Evolutionary conservation across 176 grass and related monocot genomes (phyloP), one percentile per base, ranked within the genome.

Genomic region (Avena eriantha): DNA sequence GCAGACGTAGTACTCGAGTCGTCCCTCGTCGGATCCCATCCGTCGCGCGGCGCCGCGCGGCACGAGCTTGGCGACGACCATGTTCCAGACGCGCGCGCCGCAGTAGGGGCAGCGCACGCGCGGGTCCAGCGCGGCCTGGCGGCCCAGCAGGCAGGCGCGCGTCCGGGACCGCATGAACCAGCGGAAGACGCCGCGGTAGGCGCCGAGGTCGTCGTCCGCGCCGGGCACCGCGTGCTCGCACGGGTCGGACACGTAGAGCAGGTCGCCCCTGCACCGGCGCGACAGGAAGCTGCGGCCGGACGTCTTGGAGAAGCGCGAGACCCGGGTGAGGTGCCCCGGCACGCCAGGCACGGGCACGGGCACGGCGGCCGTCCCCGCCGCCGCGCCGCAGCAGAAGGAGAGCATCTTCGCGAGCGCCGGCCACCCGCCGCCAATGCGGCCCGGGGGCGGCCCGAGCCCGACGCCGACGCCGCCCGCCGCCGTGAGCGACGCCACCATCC

Each of bases 271-370:
- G 88, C 93, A 98, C 5, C 92, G 82, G 31, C 92, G 86, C 57
- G 82, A 18, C 67, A 95, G 92, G 89, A 98, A 98, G 90, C 90
- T 92, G 45, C 89, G 82, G 0, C 96, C 96, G 13, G 93, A 94
- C 4, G 96, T 95, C 88, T 95, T 98, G 45, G 93, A 98, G 90
- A 98, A 98, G 23, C 93, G 92, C 7, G 93, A 91, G 15, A 76
- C 81, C 8, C 53, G 48, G 13, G 86, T 86, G 63, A 90, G 89
- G 90, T 95, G 96, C 15, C 92, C 92, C 10, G 69, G 61, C 3
- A 88, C 36, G 36, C 36, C 67, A 0, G 77, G 47, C 2, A 88
- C 60, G 0, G 77, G 47, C 1, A 88, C 67, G 0, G 77, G 47
- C 1, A 86, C 59, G 1, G 77, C 10, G 1, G 61, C 39, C 21